Percentiles rank a stretch among this genome's conserved stretches.
These are phyloP conservation scores for Lomentospora prolificans DNA, from an alignment of 2,329 filamentous ascomycete species.

Conservation along the genomic window DNA sequence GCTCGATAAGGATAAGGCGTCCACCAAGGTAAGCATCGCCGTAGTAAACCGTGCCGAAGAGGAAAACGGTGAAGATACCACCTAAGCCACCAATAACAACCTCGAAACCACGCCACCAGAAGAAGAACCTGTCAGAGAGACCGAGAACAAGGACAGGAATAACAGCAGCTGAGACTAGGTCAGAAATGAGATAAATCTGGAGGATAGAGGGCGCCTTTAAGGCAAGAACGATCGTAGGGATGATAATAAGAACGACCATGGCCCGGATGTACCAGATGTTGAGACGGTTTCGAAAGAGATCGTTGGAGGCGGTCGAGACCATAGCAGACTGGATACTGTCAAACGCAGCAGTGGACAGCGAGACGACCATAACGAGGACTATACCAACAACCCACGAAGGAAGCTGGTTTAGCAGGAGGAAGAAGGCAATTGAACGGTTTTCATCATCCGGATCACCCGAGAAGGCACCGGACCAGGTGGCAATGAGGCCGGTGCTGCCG, in stretches of 20 bases:
- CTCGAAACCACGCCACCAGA: constrained; percentile 73
- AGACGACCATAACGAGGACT: constrained; percentile 70
- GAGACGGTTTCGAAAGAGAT: constrained; percentile 73
- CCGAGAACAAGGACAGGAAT: constrained; percentile 70
- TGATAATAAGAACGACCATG: constrained; percentile 60
- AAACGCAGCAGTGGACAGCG: constrained; percentile 67
- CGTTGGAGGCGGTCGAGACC: constrained; percentile 77
- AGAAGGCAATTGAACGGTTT: constrained; percentile 62
- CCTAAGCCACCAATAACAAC: constrained; percentile 70
- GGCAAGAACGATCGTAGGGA: constrained; percentile 65
- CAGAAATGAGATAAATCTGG: constrained; percentile 75
- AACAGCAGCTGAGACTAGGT: constrained; percentile 65
- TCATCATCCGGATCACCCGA: constrained; percentile 48
- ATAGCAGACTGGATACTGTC: constrained; percentile 75
- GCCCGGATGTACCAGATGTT: constrained; percentile 64
- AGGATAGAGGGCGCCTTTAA: constrained; percentile 65
- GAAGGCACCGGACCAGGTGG: constrained; percentile 67
- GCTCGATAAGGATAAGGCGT: constrained; percentile 59
- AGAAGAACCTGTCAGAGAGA: constrained; percentile 53
- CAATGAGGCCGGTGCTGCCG: constrained; percentile 62
- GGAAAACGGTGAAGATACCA: constrained; percentile 68
- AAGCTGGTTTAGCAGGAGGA: constrained; percentile 60
- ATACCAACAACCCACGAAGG: constrained; percentile 76
- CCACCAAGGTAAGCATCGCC: constrained; percentile 53
- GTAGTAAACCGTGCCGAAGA: constrained; percentile 74